Evolutionary conservation across 352 stramenopile species (phyloP).

Genomic region (Phytopythium vexans): DNA sequence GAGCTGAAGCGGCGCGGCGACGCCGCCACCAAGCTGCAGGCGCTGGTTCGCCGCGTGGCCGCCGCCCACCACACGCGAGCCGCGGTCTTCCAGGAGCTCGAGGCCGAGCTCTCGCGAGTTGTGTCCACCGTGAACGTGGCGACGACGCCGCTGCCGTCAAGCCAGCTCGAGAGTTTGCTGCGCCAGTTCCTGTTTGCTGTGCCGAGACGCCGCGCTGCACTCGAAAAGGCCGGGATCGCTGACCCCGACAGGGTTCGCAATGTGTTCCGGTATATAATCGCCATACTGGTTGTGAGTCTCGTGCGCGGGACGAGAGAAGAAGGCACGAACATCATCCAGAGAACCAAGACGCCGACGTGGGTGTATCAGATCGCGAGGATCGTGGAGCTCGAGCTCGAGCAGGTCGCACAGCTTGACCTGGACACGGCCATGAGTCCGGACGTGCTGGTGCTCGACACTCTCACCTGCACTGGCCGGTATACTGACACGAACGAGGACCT

Average conservation of each 20-base stretch:
- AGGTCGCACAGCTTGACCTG: conserved; percentile 19
- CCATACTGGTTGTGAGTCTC: conserved; percentile 56
- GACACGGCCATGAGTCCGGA: conserved; percentile 38
- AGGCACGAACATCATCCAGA: conserved; percentile 21
- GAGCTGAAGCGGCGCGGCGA: conserved; percentile 30
- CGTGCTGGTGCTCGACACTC: conserved; percentile 42
- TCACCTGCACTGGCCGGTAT: conserved; percentile 33
- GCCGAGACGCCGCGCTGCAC: too few relatives aligned
- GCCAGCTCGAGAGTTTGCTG: conserved; percentile 25
- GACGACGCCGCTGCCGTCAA: conserved; percentile 18
- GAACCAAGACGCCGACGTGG: conserved; percentile 35
- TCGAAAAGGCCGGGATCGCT: conserved; percentile 3
- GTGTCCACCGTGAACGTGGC: conserved; percentile 28
- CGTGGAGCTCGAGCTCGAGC: conserved; percentile 36
- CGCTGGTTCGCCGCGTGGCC: conserved; percentile 32
- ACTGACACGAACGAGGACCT: conserved; percentile 10
- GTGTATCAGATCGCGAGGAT: conserved; percentile 43
- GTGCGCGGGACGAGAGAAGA: conserved; percentile 20
- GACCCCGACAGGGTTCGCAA: conserved; percentile 26
- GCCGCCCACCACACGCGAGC: conserved; percentile 18
- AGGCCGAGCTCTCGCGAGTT: conserved; percentile 34
- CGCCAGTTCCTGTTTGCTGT: conserved; percentile 46
- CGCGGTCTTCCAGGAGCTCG: conserved; percentile 33
- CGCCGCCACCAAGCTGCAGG: conserved; percentile 54
- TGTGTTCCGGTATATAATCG: conserved; percentile 56